Evolutionary conservation across 768 basidiomycete species (phyloP).

Genomic region (Tricholoma bakamatsutake): DNA sequence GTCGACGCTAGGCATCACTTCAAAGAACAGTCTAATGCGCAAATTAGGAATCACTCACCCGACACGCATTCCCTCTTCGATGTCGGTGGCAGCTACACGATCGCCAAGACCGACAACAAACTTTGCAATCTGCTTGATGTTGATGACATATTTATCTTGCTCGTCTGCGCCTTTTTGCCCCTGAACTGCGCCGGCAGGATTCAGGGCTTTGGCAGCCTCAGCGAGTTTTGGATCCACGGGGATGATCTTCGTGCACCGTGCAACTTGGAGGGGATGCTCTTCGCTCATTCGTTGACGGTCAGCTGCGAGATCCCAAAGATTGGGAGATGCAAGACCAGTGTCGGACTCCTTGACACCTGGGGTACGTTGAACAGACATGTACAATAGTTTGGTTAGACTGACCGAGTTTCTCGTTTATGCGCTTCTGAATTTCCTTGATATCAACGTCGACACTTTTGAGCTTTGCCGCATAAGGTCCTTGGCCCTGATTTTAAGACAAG

Average conservation of each 20-base stretch:
- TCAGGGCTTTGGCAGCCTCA: slow-evolving; percentile 72
- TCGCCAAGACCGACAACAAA: slow-evolving; percentile 98
- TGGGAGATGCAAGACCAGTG: slow-evolving; percentile 94
- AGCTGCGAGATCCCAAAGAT: slow-evolving; percentile 94
- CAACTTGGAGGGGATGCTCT: slow-evolving; percentile 94
- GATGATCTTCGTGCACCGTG: slow-evolving; percentile 98
- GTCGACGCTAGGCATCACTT: slow-evolving; percentile 61
- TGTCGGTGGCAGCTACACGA: slow-evolving; percentile 94
- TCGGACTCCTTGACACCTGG: slow-evolving; percentile 95
- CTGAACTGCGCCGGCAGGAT: slow-evolving; percentile 69
- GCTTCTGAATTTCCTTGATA: slow-evolving; percentile 93
- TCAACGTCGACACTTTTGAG: slow-evolving; percentile 88
- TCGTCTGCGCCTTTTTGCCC: slow-evolving; percentile 97
- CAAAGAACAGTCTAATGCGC: background rate
- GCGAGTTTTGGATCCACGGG: slow-evolving; percentile 71
- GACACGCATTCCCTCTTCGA: slow-evolving; percentile 99
- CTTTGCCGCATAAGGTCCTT: slow-evolving; percentile 91
- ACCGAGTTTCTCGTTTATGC: slow-evolving; percentile 97
- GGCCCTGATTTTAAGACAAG: slow-evolving; percentile 57
- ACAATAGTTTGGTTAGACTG: background rate
- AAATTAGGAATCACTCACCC: slow-evolving; percentile 56
- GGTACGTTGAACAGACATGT: slow-evolving; percentile 5
- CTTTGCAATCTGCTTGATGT: slow-evolving; percentile 99
- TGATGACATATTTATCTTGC: slow-evolving; percentile 99
- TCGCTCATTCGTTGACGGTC: slow-evolving; percentile 88